Conservation (phyloP, 345 rosid genomes). For the Ailanthus altissimus region DNA sequence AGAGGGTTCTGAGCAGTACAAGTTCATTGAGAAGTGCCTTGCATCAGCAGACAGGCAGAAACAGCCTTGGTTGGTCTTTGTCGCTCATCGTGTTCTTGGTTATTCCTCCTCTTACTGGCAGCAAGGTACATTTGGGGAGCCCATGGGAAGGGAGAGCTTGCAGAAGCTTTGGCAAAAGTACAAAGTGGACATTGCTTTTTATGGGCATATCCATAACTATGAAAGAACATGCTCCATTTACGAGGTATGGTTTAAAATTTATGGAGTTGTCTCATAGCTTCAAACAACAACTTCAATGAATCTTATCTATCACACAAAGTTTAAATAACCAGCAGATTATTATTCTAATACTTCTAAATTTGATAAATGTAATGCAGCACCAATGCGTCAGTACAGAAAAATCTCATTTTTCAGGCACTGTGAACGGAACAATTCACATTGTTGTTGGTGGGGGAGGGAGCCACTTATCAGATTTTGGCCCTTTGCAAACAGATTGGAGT, state of each 20-base stretch:
- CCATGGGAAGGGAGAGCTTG: conserved; percentile 64
- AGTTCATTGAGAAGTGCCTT: conserved; percentile 64
- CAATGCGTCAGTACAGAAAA: conserved; percentile 38
- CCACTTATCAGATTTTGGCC: conserved; percentile 40
- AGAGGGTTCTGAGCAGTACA: conserved; percentile 63
- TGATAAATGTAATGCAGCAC: conserved; percentile 40
- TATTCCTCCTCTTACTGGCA: conserved; percentile 56
- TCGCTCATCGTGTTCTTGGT: conserved; percentile 68
- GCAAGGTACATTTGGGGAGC: conserved; percentile 59
- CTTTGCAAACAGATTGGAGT: conserved; percentile 45
- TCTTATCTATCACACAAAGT: too few species aligned
- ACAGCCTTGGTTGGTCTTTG: conserved; percentile 75
- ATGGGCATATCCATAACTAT: conserved; percentile 72
- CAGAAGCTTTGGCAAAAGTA: conserved; percentile 80
- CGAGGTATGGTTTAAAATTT: conserved; percentile 69
- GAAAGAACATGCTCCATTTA: conserved; percentile 71
- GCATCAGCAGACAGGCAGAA: conserved; percentile 62
- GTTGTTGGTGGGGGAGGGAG: conserved; percentile 60
- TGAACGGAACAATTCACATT: conserved; percentile 54
- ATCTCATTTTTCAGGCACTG: conserved; percentile 40
- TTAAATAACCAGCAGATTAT: background rate
- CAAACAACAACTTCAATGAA: too few species aligned
- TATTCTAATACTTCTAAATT: background rate
- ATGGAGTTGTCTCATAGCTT: too few species aligned
- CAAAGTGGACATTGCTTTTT: conserved; percentile 76